Base-by-base conservation (phyloP, 1,139 yeast genomes). In the Debaryomyces singareniensis region DNA sequence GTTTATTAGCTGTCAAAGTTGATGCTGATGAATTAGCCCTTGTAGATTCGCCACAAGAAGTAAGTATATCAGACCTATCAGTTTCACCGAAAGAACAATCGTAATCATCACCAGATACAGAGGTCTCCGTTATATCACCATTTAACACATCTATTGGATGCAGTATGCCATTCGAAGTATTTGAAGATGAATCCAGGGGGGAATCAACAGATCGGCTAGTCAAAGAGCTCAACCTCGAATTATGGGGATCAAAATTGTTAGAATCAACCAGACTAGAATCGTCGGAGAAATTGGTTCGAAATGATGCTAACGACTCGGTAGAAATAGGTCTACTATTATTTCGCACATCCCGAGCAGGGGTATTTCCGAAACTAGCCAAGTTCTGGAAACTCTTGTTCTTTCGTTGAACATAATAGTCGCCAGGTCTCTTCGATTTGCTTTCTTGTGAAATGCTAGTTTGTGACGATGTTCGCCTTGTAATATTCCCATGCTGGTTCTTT, bases 341-440 rank as follows among this genome's bases (percentile, higher is more conserved):
- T 6, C 38, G 27, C 25, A 39, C 34, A 21, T 36, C 37, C 21
- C 7, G 21, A 2, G 44, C 25, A 13, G 39, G 31, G 20, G 39
- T 37, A 18, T 18, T 18, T 25, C 29, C 38, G 18, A 11, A 25
- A 20, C 12, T n/a, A 7, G 30, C 15, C 21, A 42, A 27, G 24
- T 37, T 37, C 13, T 32, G 16, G n/a, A 40, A 35, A 20, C 40
- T 37, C 21, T 38, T 37, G 29, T 44, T 49, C 27, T 63, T 40
- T 35, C 58, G 61, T 30, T 56, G 58, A 25, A 62, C 53, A 37
- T 54, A 66, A 41, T 62, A 64, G 39, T 65, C 71, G 24, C 71
- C 64, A 1, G 72, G 72, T 26, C 71, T 43, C 36, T 62, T 63
- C n/a, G 41, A 38, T 18, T 53, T 63, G 25, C 36, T 44, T n/a